These are phyloP conservation scores for Candida ascalaphidarum DNA, from an alignment of 805 yeast genomes.

Conservation along the genomic window DNA sequence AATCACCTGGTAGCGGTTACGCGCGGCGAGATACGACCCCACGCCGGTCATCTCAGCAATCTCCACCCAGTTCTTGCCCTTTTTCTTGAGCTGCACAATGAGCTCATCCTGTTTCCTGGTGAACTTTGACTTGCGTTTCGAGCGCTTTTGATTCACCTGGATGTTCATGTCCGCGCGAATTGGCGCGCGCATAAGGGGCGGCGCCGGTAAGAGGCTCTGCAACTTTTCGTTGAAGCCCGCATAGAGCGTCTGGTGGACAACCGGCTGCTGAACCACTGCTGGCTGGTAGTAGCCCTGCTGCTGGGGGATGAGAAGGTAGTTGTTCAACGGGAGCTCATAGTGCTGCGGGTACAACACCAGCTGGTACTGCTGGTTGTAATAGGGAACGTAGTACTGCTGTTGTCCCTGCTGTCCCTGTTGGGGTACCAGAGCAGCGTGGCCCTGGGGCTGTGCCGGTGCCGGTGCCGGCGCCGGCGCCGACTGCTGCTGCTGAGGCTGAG, in stretches of 20 bases:
- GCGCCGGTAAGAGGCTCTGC: slow-evolving; percentile 32
- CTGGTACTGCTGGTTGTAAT: slow-evolving; percentile 14
- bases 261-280: not conserved
- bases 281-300: slow-evolving; percentile 2
- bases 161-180: slow-evolving; percentile 34
- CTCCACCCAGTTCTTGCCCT: slow-evolving; percentile 66
- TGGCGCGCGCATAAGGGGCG: slow-evolving; percentile 38
- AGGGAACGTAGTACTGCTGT: slow-evolving; percentile 6
- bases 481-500: too few relatives aligned
- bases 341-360: slow-evolving; percentile 15
- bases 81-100: slow-evolving; percentile 51
- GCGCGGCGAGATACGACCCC: slow-evolving; percentile 61
- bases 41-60: slow-evolving; percentile 60
- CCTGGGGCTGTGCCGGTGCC: too few relatives aligned
- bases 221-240: slow-evolving; percentile 17
- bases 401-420: too few relatives aligned
- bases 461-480: too few relatives aligned
- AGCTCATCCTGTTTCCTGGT: slow-evolving; percentile 58
- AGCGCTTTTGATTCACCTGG: slow-evolving; percentile 38
- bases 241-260: slow-evolving; percentile 6
- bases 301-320: slow-evolving; percentile 14
- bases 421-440: too few relatives aligned
- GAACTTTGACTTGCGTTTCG: slow-evolving; percentile 61
- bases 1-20: slow-evolving; percentile 71
- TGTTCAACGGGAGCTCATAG: slow-evolving; percentile 11